A percentile compares a stretch with the other conserved stretches of the same genome.
These are phyloP conservation scores for Epichloe sibirici DNA, from an alignment of 2,329 filamentous ascomycete species.

Conservation along the genomic window DNA sequence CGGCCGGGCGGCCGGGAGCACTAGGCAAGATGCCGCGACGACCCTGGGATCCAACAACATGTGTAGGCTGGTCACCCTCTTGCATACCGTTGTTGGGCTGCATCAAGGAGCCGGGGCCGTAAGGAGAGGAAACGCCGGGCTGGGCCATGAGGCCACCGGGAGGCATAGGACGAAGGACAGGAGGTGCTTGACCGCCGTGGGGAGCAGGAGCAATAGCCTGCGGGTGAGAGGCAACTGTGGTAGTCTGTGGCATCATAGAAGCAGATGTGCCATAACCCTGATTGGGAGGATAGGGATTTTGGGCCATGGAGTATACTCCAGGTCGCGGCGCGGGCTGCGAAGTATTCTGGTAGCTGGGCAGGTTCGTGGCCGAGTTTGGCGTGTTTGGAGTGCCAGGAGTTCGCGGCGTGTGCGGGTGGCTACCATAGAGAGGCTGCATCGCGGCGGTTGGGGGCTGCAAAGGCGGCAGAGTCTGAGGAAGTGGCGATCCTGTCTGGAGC, in stretches of 20 bases:
- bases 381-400: constrained; percentile 52
- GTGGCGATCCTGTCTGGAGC: constrained; percentile 33
- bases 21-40: constrained; percentile 84
- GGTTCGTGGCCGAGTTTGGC: constrained; percentile 40
- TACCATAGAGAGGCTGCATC: constrained; percentile 39
- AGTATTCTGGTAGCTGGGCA: constrained; percentile 41
- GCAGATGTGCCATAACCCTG: constrained; percentile 44
- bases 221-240: constrained; percentile 55
- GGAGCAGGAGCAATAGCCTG: constrained; percentile 68
- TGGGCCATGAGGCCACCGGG: constrained; percentile 51
- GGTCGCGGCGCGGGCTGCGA: constrained; percentile 35
- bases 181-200: constrained; percentile 41
- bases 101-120: constrained; percentile 46
- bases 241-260: constrained; percentile 54
- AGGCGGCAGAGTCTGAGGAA: constrained; percentile 43
- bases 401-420: constrained; percentile 48
- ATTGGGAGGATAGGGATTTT: constrained; percentile 41
- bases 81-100: constrained; percentile 41
- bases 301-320: constrained; percentile 42
- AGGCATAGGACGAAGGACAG: constrained; percentile 58
- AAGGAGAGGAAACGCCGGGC: constrained; percentile 45
- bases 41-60: constrained; percentile 91
- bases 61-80: constrained; percentile 59
- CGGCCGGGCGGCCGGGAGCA: constrained; percentile 72
- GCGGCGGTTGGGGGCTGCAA: constrained; percentile 34